Base-by-base conservation (phyloP, 768 basidiomycete species). In the Termitomyces sp. region DNA sequence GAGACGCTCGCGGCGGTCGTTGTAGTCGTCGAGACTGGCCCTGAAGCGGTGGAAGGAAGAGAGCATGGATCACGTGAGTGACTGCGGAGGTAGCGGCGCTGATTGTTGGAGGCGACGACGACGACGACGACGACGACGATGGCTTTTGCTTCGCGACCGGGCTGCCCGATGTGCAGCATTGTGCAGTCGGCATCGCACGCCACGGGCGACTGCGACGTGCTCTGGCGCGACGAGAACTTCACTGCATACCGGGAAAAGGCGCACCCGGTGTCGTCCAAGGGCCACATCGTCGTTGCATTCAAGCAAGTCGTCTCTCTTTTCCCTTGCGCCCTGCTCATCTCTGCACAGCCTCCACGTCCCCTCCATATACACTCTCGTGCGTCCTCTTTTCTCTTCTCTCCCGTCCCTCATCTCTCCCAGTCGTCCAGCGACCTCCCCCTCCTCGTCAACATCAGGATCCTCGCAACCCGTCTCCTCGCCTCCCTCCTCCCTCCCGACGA, bases 1-100 rank as follows among this genome's bases (percentile, higher is more conserved):
- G 65, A 98, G 82, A 20, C 91, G 83, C 71, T 99, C 97, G 55
- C 95, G 80, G 61, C 89, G 81, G 72, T 98, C 96, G 72, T 96
- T 86, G 73, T 91, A 80, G 37, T 87, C 84, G 76, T 96, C 94
- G 40, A 96, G 78, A 56, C 91, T 83, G 50, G 79, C 80, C 65
- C 89, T 83, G 75, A 91, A 94, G 14, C 65, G 63, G 45, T 83
- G 76, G 69, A 95, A 95, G 38, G 72, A 64, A 12, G 65, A 62
- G 36, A 60, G 54, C 66, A 63, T 56, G 45, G 57, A 36, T 64
- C 63, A 67, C 65, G 63, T 69, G 66, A n/a, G 31, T 12, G 32
- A 45, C 45, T 49, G 31, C 50, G 29, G 25, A 38, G 65, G 31
- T 32, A 49, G 46, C 57, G 53, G 51, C 25, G 34, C 40, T 11